Percentiles rank a stretch among this genome's conserved stretches.
Evolutionary conservation across 2,329 filamentous ascomycete genomes (phyloP).

Genomic region (Cladobotryum mycophilum): DNA sequence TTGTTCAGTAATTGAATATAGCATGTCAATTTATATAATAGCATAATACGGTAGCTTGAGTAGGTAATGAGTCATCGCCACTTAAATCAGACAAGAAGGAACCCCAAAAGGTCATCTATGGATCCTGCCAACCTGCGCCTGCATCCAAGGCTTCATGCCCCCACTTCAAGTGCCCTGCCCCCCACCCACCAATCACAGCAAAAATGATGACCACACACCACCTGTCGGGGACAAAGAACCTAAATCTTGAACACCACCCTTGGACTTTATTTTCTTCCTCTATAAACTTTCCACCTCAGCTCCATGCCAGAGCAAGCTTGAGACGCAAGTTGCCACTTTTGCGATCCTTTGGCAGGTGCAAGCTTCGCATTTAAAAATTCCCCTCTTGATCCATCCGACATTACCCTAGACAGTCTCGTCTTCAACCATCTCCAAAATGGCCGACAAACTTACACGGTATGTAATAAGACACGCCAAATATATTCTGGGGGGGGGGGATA

Average conservation of each 20-base stretch:
- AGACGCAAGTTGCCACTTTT: conserved; percentile 1
- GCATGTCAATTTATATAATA: too few relatives aligned
- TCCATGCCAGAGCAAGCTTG: background rate
- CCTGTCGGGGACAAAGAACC: background rate
- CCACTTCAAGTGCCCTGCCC: background rate
- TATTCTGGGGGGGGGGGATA: too few relatives aligned
- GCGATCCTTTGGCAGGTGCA: conserved; percentile 6
- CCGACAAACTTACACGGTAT: conserved; percentile 92
- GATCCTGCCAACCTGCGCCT: too few relatives aligned
- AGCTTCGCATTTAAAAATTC: background rate
- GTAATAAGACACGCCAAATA: conserved; percentile 23
- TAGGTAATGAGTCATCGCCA: too few relatives aligned
- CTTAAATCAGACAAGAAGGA: too few relatives aligned
- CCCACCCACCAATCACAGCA: conserved; percentile 25
- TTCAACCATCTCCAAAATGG: conserved; percentile 52
- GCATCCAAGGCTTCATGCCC: too few relatives aligned
- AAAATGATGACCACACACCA: conserved; percentile 34
- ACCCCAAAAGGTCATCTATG: too few relatives aligned
- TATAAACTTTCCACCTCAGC: background rate
- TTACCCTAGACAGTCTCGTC: conserved; percentile 4
- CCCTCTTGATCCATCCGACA: background rate
- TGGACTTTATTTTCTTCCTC: conserved; percentile 8
- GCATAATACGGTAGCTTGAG: too few relatives aligned
- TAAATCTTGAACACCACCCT: conserved; percentile 15
- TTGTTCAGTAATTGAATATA: too few relatives aligned